Base-by-base conservation (phyloP, 2,329 filamentous ascomycete species). In the Delphinella strobiligena region DNA sequence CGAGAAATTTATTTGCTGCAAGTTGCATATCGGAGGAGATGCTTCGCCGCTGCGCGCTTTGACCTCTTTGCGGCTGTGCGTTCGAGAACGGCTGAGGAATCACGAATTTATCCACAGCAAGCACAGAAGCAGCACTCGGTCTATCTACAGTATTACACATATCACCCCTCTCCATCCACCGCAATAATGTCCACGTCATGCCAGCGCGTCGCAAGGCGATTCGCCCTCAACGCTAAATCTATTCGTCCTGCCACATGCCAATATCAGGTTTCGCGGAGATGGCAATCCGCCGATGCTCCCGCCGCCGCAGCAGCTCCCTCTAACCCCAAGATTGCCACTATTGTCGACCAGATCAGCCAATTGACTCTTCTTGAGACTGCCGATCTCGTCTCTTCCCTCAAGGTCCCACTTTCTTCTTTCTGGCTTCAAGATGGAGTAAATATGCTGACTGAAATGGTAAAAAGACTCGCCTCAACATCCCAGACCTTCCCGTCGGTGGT, bases 291-390 rank as follows among this genome's bases (percentile, higher is more conserved):
- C 53, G 82, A 88, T 54, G 78, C 72, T 41, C n/a, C n/a, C n/a
- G 58, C 60, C 27, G 44, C 52, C 32, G 69, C 71, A 40, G 57
- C 61, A 35, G 44, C 52, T 32, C 42, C 52, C 18, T 40, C 64
- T 69, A 93, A 84, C 67, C 87, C 91, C 47, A 98, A 98, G 75
- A 94, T 99, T 55, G 66, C 80, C 53, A 77, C 75, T 44, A 98
- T 99, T 58, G 91, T 99, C 57, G 88, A 98, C 62, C 88, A 98
- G 67, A 98, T 99, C 64, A 93, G 89, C 67, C 80, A 91, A 75
- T 81, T 99, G 75, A 98, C 88, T 33, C 74, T 99, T 43, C 69
- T 99, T 55, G 93, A 99, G 75, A 98, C 91, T 30, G 89, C 93
- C 43, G 91, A 96, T 61, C 72, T 99, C 45, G 91, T 99, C 40